Conservation (phyloP, 1,284 basidiomycete genomes). For the Anthracocystis walkeri region DNA sequence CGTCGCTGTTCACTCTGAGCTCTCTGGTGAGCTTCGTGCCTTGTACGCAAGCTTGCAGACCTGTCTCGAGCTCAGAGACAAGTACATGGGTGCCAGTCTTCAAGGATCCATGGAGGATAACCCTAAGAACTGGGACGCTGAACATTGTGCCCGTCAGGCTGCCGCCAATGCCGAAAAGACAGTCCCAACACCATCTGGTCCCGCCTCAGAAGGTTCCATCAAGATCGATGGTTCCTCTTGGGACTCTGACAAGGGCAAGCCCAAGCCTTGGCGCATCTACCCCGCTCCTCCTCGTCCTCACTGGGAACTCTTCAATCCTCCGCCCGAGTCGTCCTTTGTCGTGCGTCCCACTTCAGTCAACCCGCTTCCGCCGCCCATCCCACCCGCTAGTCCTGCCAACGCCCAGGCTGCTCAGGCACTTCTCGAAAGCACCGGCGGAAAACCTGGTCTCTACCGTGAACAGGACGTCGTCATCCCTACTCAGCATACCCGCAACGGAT, state of each 20-base stretch:
- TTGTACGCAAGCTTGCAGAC: conserved; percentile 63
- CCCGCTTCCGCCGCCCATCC: conserved; percentile 61
- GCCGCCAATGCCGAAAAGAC: conserved; percentile 12
- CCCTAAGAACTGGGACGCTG: conserved; percentile 69
- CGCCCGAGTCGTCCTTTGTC: conserved; percentile 65
- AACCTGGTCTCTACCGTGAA: conserved; percentile 63
- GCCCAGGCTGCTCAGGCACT: conserved; percentile 65
- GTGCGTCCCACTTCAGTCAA: conserved; percentile 56
- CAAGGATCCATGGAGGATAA: conserved; percentile 66
- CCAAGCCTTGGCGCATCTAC: conserved; percentile 68
- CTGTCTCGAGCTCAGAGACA: conserved; percentile 66
- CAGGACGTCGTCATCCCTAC: conserved; percentile 54
- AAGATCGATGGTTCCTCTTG: conserved; percentile 64
- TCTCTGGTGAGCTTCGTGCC: conserved; percentile 60
- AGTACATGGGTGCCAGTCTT: conserved; percentile 66
- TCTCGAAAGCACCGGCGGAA: conserved; percentile 66
- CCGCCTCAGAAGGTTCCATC: conserved; percentile 44
- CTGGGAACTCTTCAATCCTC: conserved; percentile 68
- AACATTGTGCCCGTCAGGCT: conserved; percentile 57
- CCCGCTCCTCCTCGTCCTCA: conserved; percentile 68
- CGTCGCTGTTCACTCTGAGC: conserved; percentile 47
- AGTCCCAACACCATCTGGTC: conserved; percentile 6
- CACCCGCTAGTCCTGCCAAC: conserved; percentile 67
- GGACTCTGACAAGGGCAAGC: conserved; percentile 35
- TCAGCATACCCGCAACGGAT: conserved; percentile 41